Base-by-base conservation (phyloP, 1,284 basidiomycete species). In the Leucoagaricus sp. region DNA sequence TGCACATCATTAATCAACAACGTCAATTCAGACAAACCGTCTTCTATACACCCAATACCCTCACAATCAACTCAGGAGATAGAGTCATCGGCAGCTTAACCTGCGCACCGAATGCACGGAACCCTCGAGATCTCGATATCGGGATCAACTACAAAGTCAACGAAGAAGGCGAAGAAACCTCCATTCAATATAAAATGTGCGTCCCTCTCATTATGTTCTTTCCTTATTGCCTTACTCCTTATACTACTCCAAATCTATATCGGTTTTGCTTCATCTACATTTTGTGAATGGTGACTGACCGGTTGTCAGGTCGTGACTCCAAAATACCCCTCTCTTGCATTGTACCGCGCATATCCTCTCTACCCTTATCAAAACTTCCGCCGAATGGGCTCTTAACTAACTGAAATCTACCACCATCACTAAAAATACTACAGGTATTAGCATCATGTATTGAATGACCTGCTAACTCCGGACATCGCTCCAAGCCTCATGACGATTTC, bases 91-190 rank as follows among this genome's bases (percentile, higher is more conserved):
- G 95, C 31, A 74, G 64, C 34, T 74, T 98, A 44, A 73, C 81
- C 19, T 95, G 94, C 69, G 84, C 88, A 12, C 96, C 95, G 34
- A 98, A 98, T 73, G 78, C 81, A 34, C 84, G 91, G 64, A 98
- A 98, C 78, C 92, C 92, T 71, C 88, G 95, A 53, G 95, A 98
- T 70, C 80, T 98, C 47, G 96, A 98, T 71, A 98, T 98, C 69
- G 74, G 74, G 36, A 85, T 98, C 64, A 75, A 82, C 49, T 96
- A 94, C 78, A 77, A 86, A 61, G 63, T 74, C 8, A 60, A 63
- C 29, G 66, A 70, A 31, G 72, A 71, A 28, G 72, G 70, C 40
- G 65, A 73, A 44, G 69, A 74, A 60, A 67, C 66, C 36, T 69
- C 64, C 41, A 76, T 89, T 62, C 74, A 87, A 13, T 91, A 91